These are phyloP conservation scores for Cyclocybe aegerita DNA, from an alignment of 768 basidiomycete species.

Conservation along the genomic window DNA sequence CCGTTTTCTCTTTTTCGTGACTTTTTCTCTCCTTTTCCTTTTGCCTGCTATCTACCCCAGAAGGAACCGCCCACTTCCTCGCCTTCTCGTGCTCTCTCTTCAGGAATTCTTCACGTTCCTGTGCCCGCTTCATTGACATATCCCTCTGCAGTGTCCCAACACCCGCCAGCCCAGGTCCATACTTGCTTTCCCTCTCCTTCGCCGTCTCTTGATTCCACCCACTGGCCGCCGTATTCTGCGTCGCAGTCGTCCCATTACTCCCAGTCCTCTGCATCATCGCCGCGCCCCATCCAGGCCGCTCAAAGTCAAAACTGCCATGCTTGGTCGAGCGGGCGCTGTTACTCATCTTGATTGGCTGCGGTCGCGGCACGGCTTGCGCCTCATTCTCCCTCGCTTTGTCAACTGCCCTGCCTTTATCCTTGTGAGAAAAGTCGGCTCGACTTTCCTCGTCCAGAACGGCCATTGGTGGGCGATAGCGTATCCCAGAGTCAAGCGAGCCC, in stretches of 20 bases:
- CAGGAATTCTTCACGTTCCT: slow-evolving; percentile 35
- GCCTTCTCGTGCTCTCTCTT: slow-evolving; percentile 20
- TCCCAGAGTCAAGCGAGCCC: slow-evolving; percentile 35
- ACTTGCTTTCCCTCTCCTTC: slow-evolving; percentile 33
- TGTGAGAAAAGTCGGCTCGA: slow-evolving; percentile 8
- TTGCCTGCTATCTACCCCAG: slow-evolving; percentile 21
- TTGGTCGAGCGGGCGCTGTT: slow-evolving; percentile 44
- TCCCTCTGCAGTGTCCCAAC: slow-evolving; percentile 45
- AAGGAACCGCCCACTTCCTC: slow-evolving; percentile 10
- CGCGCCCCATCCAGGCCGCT: slow-evolving; percentile 55
- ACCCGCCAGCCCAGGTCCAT: slow-evolving; percentile 43
- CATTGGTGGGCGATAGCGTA: slow-evolving; percentile 33
- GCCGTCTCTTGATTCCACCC: slow-evolving; percentile 18
- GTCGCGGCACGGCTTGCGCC: slow-evolving; percentile 11
- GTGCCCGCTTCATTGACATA: slow-evolving; percentile 35
- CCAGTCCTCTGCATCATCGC: slow-evolving; percentile 44
- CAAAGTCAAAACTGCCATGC: slow-evolving; percentile 78
- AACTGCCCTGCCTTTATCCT: slow-evolving; percentile 15
- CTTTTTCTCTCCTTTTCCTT: slow-evolving; percentile 26
- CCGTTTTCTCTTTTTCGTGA: slow-evolving; percentile 16
- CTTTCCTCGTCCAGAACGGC: slow-evolving; percentile 35
- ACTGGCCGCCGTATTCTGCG: slow-evolving; percentile 30
- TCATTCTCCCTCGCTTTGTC: slow-evolving; percentile 24
- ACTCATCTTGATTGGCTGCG: slow-evolving; percentile 21
- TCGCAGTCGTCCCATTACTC: slow-evolving; percentile 34